Base-by-base conservation (phyloP, 345 rosid species). In the Eucalyptus cloeziana region DNA sequence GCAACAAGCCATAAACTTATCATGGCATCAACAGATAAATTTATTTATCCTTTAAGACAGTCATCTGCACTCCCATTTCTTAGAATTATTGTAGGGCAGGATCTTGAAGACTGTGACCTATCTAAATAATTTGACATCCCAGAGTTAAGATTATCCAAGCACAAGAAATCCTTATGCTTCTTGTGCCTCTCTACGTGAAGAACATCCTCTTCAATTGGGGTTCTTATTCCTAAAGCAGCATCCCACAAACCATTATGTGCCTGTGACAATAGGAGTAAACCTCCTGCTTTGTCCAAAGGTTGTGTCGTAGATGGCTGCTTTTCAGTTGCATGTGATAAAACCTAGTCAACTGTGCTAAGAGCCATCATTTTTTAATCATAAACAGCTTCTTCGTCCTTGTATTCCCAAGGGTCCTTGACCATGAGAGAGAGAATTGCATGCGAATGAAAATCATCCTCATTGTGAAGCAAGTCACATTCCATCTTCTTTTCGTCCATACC, bases 31-130 rank as follows among this genome's bases (percentile, higher is more conserved):
- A 33, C 50, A 31, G 21, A 27, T 40, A 44, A 37, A 22, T 31
- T 51, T 16, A 91, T 88, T 92, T 96, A 97, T 99, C 99, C 94
- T 43, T 88, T 71, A 80, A 89, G 88, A 11, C 91, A 88, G 89
- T 90, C 93, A 89, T 64, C 90, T 81, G 86, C 60, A n/a, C 92
- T 90, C 87, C 90, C 91, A 90, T 93, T 93, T 93, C 93, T 95
- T 58, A 97, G 94, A 92, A 97, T 94, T 89, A 96, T 58, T 89
- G 93, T 89, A 85, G 98, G 96, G 90, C 98, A 96, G 88, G 93
- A 92, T 89, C 95, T 95, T n/a, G 95, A 92, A 88, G 90, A 90
- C 91, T 90, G 94, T 86, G 86, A 92, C 91, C 91, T 89, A 30
- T 92, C 90, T 88, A 91, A 90, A 88, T 91, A 51, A 80, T 89